These are phyloP conservation scores for Boletellus ananiceps DNA, from an alignment of 768 basidiomycete species.

Conservation along the genomic window DNA sequence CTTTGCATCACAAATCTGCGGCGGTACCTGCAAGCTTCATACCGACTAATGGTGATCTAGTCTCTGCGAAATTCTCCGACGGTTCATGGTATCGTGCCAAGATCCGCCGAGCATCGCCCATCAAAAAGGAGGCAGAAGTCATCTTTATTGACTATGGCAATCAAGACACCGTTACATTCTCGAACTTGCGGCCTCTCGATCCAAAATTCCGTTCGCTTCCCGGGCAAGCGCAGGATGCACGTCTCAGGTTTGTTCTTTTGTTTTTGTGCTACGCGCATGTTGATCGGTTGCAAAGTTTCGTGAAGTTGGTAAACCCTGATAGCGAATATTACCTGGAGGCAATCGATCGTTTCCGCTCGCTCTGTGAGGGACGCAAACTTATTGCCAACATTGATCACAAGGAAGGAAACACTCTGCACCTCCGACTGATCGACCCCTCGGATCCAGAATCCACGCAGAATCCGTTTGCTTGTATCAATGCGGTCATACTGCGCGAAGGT, in stretches of 20 bases:
- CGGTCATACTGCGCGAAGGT: constrained; percentile 85
- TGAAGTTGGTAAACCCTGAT: constrained; percentile 73
- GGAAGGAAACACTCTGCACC: constrained; percentile 74
- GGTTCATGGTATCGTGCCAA: constrained; percentile 95
- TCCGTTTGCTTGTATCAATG: constrained; percentile 79
- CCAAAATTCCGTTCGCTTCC: constrained; percentile 84
- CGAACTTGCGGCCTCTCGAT: constrained; percentile 85
- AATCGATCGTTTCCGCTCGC: constrained; percentile 74
- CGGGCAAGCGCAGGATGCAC: constrained; percentile 93
- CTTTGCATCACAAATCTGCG: constrained; percentile 72
- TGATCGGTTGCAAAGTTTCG: constrained; percentile 52
- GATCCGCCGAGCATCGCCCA: constrained; percentile 77
- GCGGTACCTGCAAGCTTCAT: constrained; percentile 61
- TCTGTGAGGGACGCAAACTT: constrained; percentile 93
- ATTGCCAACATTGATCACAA: constrained; percentile 90
- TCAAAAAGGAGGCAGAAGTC: constrained; percentile 93
- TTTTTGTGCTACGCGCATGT: not conserved
- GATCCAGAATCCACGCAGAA: constrained; percentile 66
- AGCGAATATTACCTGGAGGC: constrained; percentile 89
- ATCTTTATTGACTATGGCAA: constrained; percentile 96
- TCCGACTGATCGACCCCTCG: constrained; percentile 87
- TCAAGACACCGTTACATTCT: constrained; percentile 80
- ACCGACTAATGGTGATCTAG: constrained; percentile 83
- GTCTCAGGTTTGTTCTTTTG: constrained; percentile 57
- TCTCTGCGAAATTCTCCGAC: constrained; percentile 93